Conservation (phyloP, 352 stramenopile species). For the Phytophthora brassicae region DNA sequence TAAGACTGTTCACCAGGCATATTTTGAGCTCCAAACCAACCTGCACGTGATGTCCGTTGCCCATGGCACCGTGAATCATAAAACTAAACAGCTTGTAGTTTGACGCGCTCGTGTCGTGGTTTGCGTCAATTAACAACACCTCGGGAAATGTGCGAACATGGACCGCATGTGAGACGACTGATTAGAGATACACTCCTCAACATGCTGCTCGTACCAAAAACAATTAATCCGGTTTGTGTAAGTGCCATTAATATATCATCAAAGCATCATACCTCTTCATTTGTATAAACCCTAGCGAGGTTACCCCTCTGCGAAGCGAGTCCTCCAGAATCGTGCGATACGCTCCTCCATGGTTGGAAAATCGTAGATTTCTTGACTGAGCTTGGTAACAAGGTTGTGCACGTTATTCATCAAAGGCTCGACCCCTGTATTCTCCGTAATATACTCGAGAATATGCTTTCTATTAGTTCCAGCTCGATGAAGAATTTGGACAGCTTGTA, state of each 20-base stretch:
- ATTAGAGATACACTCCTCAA: conserved; percentile 3
- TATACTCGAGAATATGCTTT: conserved; percentile 14
- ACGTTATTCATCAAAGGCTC: conserved; percentile 9
- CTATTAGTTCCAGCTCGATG: background rate
- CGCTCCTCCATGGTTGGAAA: conserved; percentile 9
- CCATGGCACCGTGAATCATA: conserved; percentile 9
- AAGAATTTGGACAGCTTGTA: background rate
- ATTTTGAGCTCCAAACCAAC: background rate
- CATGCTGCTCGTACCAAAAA: background rate
- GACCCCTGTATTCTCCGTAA: background rate
- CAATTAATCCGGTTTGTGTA: background rate
- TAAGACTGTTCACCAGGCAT: background rate
- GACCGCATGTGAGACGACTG: conserved; percentile 6
- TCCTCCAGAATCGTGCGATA: conserved; percentile 7
- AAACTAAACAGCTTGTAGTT: conserved; percentile 21
- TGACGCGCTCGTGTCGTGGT: conserved; percentile 6
- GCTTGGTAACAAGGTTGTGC: conserved; percentile 1
- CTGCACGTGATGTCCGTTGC: conserved; percentile 11
- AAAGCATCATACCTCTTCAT: conserved; percentile 6
- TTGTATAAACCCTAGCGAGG: background rate
- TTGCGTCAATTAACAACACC: conserved; percentile 17
- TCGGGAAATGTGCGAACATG: conserved; percentile 16
- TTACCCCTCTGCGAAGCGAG: background rate
- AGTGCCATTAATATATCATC: background rate
- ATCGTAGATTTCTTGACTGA: background rate